Percentiles rank a stretch among this genome's conserved stretches.
These are phyloP conservation scores for Boletus tylopilopsis DNA, from an alignment of 768 basidiomycete species.

Conservation along the genomic window DNA sequence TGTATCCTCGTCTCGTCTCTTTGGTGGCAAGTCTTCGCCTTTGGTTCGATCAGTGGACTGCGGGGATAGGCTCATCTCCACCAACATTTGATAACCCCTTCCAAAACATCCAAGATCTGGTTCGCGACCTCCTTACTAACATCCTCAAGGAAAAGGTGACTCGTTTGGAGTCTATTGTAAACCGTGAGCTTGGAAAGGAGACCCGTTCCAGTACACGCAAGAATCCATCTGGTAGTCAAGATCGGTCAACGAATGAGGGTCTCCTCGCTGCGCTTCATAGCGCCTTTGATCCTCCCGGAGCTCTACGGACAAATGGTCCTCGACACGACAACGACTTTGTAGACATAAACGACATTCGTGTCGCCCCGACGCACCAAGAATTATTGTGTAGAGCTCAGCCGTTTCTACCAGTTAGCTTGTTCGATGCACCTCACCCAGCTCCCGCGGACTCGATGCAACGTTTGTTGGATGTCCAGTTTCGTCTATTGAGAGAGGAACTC, in stretches of 20 bases:
- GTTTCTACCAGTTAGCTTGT: constrained; percentile 60
- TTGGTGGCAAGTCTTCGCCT: constrained; percentile 40
- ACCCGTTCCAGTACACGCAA: constrained; percentile 19
- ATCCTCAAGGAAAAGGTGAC: constrained; percentile 30
- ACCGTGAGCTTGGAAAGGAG: constrained; percentile 44
- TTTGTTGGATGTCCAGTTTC: constrained; percentile 70
- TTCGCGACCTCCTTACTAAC: constrained; percentile 37
- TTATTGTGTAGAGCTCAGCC: constrained; percentile 46
- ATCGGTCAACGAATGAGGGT: constrained; percentile 28
- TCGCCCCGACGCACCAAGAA: constrained; percentile 69
- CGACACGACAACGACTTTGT: constrained; percentile 68
- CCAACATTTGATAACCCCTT: constrained; percentile 48
- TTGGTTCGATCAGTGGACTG: constrained; percentile 50
- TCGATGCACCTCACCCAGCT: constrained; percentile 59
- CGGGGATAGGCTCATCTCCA: constrained; percentile 34
- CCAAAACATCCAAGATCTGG: constrained; percentile 16
- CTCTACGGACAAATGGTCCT: constrained; percentile 42
- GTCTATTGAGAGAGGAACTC: constrained; percentile 69
- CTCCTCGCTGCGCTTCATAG: constrained; percentile 36
- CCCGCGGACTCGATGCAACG: constrained; percentile 58
- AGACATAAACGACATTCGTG: constrained; percentile 55
- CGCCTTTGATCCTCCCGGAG: constrained; percentile 55
- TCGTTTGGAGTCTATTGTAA: constrained; percentile 41
- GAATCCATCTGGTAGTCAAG: neutral
- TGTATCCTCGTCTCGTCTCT: constrained; percentile 40